phyloP scores from a whole-genome alignment of 805 yeast genomes.

The Maudiozyma pseudohumilis region DNA sequence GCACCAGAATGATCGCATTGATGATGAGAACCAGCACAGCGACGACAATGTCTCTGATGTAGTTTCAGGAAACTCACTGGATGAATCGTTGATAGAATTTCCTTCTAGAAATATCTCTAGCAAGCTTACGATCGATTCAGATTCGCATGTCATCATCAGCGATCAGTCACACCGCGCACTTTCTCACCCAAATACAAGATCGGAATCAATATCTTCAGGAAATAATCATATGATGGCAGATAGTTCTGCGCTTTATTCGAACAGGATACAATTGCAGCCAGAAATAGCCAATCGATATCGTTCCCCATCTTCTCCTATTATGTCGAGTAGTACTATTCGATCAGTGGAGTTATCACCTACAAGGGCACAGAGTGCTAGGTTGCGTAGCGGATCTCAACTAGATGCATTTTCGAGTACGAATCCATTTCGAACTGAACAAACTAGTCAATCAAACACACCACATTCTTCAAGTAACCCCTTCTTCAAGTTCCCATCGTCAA shows the following conservation, averaged over 20 bases:
- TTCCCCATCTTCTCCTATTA: constrained; percentile 4
- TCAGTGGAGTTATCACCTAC: constrained; percentile 2
- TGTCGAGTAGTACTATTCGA: background rate
- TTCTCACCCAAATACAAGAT: background rate
- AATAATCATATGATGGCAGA: background rate
- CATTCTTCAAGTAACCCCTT: background rate
- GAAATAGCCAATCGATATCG: background rate
- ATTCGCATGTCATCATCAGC: background rate
- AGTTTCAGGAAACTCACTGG: background rate
- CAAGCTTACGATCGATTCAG: background rate
- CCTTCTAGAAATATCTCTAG: background rate
- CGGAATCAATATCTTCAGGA: background rate
- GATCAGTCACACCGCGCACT: background rate
- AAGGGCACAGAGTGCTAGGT: constrained; percentile 5
- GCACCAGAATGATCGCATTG: background rate
- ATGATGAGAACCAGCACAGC: background rate
- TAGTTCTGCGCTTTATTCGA: background rate
- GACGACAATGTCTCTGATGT: background rate
- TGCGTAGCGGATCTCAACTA: background rate
- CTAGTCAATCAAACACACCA: background rate
- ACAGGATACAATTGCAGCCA: background rate
- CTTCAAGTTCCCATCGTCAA: background rate
- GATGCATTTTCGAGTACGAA: constrained; percentile 4
- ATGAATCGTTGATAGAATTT: constrained; percentile 1
- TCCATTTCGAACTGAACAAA: constrained; percentile 5